Conservation (phyloP, 2,329 filamentous ascomycete species). For the Aspergillus ibericus region DNA sequence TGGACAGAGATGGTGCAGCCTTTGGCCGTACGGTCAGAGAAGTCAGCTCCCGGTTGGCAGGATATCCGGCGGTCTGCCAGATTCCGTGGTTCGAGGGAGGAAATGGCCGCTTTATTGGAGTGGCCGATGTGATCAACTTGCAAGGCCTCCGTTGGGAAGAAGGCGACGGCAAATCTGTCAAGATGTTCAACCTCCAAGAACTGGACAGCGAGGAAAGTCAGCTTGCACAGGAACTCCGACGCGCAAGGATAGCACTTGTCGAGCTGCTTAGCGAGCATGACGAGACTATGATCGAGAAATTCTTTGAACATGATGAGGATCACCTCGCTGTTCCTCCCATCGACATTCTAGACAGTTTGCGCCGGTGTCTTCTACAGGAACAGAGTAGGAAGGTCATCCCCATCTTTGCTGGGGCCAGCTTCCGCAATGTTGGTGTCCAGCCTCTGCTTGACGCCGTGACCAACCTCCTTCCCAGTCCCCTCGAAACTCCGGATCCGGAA, state of each 20-base stretch:
- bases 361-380: slow-evolving; percentile 65
- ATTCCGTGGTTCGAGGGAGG: slow-evolving; percentile 86
- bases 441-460: slow-evolving; percentile 85
- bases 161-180: slow-evolving; percentile 64
- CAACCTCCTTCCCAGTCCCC: slow-evolving; percentile 80
- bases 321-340: slow-evolving; percentile 64
- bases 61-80: slow-evolving; percentile 88
- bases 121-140: slow-evolving; percentile 79
- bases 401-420: slow-evolving; percentile 87
- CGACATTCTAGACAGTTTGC: slow-evolving; percentile 71
- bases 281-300: slow-evolving; percentile 79
- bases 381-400: slow-evolving; percentile 72
- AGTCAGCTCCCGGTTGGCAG: slow-evolving; percentile 73
- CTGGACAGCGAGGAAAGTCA: slow-evolving; percentile 50
- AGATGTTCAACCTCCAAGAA: slow-evolving; percentile 57
- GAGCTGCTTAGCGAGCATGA: slow-evolving; percentile 88
- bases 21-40: slow-evolving; percentile 86
- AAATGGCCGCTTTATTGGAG: slow-evolving; percentile 74
- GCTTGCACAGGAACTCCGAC: slow-evolving; percentile 67
- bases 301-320: slow-evolving; percentile 74
- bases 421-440: slow-evolving; percentile 91
- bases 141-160: slow-evolving; percentile 72
- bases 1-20: slow-evolving; percentile 76
- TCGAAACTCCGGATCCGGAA: slow-evolving; percentile 75
- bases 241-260: slow-evolving; percentile 73